phyloP scores from a whole-genome alignment of 768 basidiomycete species.

The Suillus brevipes region DNA sequence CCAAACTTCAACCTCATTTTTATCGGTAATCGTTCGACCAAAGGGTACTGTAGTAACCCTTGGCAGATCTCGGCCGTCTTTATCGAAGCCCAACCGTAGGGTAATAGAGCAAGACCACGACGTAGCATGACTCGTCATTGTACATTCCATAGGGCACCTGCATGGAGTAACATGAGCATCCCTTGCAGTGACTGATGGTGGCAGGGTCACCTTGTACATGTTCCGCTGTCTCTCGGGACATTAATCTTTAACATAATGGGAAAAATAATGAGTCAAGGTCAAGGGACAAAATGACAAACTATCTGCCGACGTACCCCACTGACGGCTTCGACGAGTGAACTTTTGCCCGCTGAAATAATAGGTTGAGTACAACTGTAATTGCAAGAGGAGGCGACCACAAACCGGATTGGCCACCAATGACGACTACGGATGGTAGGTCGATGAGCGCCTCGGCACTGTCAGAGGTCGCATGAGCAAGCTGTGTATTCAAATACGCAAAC shows the following conservation, averaged over 20 bases:
- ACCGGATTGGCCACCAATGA: conserved; percentile 57
- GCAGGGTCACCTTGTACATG: conserved; percentile 34
- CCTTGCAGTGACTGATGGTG: neutral
- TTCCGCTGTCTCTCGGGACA: conserved; percentile 50
- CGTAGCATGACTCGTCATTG: conserved; percentile 24
- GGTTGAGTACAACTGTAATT: neutral
- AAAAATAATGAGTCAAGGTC: neutral
- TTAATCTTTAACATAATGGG: conserved; percentile 25
- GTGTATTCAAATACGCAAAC: neutral
- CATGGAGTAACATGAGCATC: neutral
- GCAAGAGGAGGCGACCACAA: conserved; percentile 14
- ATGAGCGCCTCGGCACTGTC: conserved; percentile 44
- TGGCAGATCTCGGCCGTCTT: conserved; percentile 23
- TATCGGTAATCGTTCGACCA: conserved; percentile 42
- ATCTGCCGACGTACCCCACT: conserved; percentile 37
- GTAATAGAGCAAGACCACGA: conserved; percentile 41
- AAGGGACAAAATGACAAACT: neutral
- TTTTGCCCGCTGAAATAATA: conserved; percentile 39
- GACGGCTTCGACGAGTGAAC: conserved; percentile 46
- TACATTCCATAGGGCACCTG: conserved; percentile 40
- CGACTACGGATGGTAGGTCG: conserved; percentile 50
- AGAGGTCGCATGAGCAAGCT: conserved; percentile 3
- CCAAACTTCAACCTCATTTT: conserved; percentile 46
- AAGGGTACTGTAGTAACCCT: conserved; percentile 38
- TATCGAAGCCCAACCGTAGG: conserved; percentile 43